phyloP scores from a whole-genome alignment of 2,329 filamentous ascomycete genomes.

The Monilinia fructicola region DNA sequence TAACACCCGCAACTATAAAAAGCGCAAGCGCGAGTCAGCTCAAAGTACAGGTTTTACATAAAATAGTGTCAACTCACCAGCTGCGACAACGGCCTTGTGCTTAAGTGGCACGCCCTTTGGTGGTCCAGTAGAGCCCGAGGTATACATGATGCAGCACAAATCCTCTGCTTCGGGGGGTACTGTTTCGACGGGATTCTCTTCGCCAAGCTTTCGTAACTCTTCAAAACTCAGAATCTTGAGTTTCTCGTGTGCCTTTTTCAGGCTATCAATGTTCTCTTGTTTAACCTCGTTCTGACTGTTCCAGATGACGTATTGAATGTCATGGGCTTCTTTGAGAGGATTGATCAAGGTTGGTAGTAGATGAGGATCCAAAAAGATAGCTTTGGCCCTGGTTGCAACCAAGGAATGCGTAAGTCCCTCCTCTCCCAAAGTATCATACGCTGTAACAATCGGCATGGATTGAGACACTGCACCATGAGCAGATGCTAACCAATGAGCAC shows the following conservation, averaged over 20 bases:
- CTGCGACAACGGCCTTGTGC: slow-evolving; percentile 79
- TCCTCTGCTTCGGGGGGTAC: slow-evolving; percentile 73
- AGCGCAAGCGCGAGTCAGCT: slow-evolving; percentile 16
- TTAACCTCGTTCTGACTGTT: slow-evolving; percentile 51
- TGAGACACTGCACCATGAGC: slow-evolving; percentile 66
- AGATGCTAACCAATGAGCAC: slow-evolving; percentile 48
- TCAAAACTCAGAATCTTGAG: slow-evolving; percentile 54
- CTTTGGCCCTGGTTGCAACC: slow-evolving; percentile 72
- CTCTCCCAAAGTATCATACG: slow-evolving; percentile 87
- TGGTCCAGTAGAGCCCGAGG: slow-evolving; percentile 83
- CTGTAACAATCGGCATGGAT: slow-evolving; percentile 87
- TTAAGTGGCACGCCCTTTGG: slow-evolving; percentile 88
- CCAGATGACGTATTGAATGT: slow-evolving; percentile 54
- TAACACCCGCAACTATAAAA: slow-evolving; percentile 69
- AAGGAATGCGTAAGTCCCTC: slow-evolving; percentile 83
- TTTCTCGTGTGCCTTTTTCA: slow-evolving; percentile 55
- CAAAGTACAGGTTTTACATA: slow-evolving; percentile 43
- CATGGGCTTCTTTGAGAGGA: slow-evolving; percentile 56
- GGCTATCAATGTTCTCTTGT: slow-evolving; percentile 49
- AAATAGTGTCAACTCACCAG: slow-evolving; percentile 66
- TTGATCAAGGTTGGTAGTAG: slow-evolving; percentile 61
- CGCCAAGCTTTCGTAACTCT: slow-evolving; percentile 49
- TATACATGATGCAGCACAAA: slow-evolving; percentile 80
- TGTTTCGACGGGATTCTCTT: slow-evolving; percentile 65
- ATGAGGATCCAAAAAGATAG: slow-evolving; percentile 84